Percentiles rank a stretch among this genome's conserved stretches.
Conservation (phyloP, 169 alveolate genomes). For the Plasmodium cynomolgi region DNA sequence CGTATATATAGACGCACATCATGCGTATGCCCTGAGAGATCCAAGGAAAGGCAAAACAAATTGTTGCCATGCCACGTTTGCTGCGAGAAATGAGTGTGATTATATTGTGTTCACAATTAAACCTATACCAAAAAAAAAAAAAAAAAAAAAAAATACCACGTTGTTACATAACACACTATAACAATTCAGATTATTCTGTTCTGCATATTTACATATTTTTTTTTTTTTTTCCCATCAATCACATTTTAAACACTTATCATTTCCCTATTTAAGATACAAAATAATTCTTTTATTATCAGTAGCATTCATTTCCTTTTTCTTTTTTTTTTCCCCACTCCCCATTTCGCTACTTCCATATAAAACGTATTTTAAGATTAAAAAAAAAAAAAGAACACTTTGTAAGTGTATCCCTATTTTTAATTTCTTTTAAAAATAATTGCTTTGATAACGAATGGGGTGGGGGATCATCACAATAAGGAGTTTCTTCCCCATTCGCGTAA, state of each 20-base stretch:
- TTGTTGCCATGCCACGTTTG: neutral
- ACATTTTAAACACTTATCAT: neutral
- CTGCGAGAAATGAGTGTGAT: neutral
- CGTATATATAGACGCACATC: conserved; percentile 10
- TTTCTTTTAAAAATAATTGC: conserved; percentile 14
- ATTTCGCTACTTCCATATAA: conserved; percentile 5
- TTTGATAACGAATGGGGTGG: neutral
- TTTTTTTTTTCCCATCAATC: neutral
- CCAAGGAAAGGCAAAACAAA: neutral
- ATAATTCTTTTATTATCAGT: conserved; percentile 10
- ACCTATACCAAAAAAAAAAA: neutral
- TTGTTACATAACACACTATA: neutral
- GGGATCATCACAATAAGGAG: neutral
- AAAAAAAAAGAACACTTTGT: neutral
- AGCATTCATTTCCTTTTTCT: neutral
- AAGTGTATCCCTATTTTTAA: conserved; percentile 32
- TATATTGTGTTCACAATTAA: neutral
- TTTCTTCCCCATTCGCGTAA: neutral
- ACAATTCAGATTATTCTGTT: neutral
- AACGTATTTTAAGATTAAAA: conserved; percentile 20
- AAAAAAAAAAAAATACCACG: neutral
- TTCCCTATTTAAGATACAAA: neutral
- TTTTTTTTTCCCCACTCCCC: neutral
- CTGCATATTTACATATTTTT: neutral
- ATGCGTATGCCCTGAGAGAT: neutral